Evolutionary conservation across 1,139 yeast species (phyloP), one percentile per base, ranked within the genome.

Genomic region (Arxiozyma bovina): DNA sequence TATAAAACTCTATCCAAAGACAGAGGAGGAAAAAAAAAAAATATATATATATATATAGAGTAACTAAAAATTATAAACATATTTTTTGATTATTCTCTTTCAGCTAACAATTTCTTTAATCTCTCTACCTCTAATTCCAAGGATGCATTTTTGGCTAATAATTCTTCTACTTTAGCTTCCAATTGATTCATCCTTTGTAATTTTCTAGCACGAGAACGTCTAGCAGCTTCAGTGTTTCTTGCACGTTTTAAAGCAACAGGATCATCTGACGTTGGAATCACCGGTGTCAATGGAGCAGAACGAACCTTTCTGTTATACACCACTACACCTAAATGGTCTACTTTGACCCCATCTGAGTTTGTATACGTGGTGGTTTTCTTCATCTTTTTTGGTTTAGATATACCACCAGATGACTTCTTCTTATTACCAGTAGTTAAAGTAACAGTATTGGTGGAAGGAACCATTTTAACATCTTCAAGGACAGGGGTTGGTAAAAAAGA

Each of bases 211-310:
- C 98, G 80, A 48, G 97, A 89, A 69, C 97, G 80, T 72, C 98
- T 83, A 18, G 98, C 98, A 58, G 98, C 97, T 70, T 90, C 96
- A 25, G 98, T 91, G 77, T 91, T 91, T 71, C 91, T 83, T 45
- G 97, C 97, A 66, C 99, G 83, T 71, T 91, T 88, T 66, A 87
- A 68, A 53, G 89, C 80, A 56, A 79, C 80, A 23, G 85, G 82
- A 71, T 90, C 96, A 53, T 70, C 71, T 12, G 77, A 74, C 43
- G 76, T 75, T 43, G 79, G 79, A 54, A 83, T 73, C 55, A 87
- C 77, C 17, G 96, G 96, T 58, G 80, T 77, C 69, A 90, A 78
- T 18, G 88, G 85, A 46, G 74, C 64, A 57, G 82, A 54, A 61
- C 81, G 78, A 64, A 76, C 82, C 71, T 85, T 85, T 68, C 85